These are phyloP conservation scores for Penicillium pulvis DNA, from an alignment of 495 filamentous ascomycete genomes.

Conservation along the genomic window DNA sequence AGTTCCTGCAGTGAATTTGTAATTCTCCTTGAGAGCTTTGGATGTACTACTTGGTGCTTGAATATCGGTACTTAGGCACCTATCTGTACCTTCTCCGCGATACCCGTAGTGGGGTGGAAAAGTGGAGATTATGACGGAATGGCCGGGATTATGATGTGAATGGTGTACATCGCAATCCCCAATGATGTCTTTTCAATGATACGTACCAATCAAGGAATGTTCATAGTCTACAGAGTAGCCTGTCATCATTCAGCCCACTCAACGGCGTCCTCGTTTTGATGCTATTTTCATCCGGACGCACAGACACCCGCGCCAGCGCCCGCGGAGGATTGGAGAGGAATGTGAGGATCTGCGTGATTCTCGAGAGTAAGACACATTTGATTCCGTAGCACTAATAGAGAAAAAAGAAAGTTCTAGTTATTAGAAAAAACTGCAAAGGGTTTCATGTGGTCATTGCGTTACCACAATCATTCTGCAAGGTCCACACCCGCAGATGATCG, in stretches of 20 bases:
- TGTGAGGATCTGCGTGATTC: too few species aligned
- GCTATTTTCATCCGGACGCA: background rate
- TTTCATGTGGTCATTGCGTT: background rate
- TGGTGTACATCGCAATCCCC: too few species aligned
- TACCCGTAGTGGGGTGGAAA: background rate
- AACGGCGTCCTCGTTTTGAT: background rate
- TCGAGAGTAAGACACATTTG: too few species aligned
- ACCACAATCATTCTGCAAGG: background rate
- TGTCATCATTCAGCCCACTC: too few species aligned
- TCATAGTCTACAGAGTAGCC: background rate
- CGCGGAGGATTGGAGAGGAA: too few species aligned
- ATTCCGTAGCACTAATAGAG: too few species aligned
- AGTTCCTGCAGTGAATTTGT: background rate
- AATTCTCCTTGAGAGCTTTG: background rate
- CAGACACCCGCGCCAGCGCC: too few species aligned
- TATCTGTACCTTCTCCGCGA: background rate
- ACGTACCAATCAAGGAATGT: background rate
- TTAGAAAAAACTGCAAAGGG: too few species aligned
- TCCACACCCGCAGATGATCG: background rate
- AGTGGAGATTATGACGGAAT: conserved; percentile 5
- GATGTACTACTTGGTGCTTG: background rate
- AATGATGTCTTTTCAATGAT: background rate
- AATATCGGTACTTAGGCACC: background rate
- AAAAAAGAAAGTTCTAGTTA: background rate
- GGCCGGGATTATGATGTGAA: background rate